A percentile compares a stretch with the other conserved stretches of the same genome.
phyloP scores from a whole-genome alignment of 805 yeast genomes.

The Suhomyces pyralidae region DNA sequence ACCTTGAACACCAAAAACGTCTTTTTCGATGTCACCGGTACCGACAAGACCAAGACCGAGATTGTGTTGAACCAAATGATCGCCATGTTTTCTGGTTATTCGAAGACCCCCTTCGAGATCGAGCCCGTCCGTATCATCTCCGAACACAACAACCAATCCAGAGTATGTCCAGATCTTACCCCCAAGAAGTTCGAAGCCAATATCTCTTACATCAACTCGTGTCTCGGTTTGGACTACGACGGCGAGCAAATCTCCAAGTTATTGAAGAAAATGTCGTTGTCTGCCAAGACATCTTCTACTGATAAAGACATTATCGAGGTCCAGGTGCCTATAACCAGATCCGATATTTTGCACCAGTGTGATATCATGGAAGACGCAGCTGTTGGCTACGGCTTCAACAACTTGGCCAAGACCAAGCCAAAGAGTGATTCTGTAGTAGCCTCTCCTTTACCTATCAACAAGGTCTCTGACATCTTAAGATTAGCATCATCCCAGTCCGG shows the following conservation, averaged over 20 bases:
- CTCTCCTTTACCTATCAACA: constrained; percentile 85
- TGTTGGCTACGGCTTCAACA: constrained; percentile 91
- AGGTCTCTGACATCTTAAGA: constrained; percentile 86
- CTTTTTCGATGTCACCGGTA: constrained; percentile 91
- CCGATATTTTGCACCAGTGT: constrained; percentile 94
- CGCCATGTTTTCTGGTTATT: constrained; percentile 93
- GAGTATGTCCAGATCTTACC: constrained; percentile 70
- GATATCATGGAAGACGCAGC: constrained; percentile 99
- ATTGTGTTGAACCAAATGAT: constrained; percentile 88
- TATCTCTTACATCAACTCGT: constrained; percentile 81
- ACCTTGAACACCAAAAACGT: constrained; percentile 80
- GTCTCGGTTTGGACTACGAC: constrained; percentile 77
- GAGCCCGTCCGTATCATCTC: constrained; percentile 89
- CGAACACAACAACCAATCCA: constrained; percentile 71
- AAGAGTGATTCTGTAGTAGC: constrained; percentile 79
- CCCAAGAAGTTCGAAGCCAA: constrained; percentile 74
- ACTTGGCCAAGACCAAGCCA: constrained; percentile 74
- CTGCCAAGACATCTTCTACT: constrained; percentile 50
- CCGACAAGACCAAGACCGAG: constrained; percentile 91
- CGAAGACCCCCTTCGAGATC: constrained; percentile 73
- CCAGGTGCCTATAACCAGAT: constrained; percentile 86
- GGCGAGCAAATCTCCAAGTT: constrained; percentile 66
- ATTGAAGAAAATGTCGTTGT: constrained; percentile 77
- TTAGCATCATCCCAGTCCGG: constrained; percentile 90
- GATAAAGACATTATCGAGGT: constrained; percentile 58